These are phyloP conservation scores for Aureobasidium sp. DNA, from an alignment of 2,329 filamentous ascomycete genomes.

Conservation along the genomic window DNA sequence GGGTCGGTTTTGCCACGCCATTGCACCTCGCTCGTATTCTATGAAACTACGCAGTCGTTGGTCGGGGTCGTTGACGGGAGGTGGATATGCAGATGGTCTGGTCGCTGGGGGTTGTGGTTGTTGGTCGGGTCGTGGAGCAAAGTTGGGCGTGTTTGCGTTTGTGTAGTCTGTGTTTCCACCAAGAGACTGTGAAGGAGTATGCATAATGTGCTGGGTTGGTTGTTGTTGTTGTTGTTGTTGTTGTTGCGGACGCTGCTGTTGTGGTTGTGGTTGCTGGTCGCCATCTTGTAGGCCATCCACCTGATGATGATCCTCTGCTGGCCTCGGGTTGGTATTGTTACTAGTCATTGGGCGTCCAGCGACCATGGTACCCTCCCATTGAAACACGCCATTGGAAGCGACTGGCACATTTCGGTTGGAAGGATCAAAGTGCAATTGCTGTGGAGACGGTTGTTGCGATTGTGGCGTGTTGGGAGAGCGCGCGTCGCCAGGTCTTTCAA, in stretches of 20 bases:
- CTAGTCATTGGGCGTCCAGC: background rate
- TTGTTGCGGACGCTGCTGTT: background rate
- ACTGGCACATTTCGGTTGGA: background rate
- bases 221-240: background rate
- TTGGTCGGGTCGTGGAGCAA: background rate
- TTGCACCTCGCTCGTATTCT: background rate
- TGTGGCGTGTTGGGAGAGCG: background rate
- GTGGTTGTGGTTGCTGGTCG: background rate
- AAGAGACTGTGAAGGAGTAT: background rate
- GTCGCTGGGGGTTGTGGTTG: background rate
- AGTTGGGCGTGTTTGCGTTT: background rate
- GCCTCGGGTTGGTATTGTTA: background rate
- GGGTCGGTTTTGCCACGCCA: background rate
- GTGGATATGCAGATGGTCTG: background rate
- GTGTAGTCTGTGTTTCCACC: background rate
- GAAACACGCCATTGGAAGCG: background rate
- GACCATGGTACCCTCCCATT: background rate
- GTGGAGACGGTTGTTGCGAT: background rate
- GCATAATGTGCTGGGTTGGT: background rate
- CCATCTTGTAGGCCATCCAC: background rate
- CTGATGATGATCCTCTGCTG: background rate
- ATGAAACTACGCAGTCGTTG: conserved; percentile 4
- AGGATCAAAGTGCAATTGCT: background rate
- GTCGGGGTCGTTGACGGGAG: conserved; percentile 1
- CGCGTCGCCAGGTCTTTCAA: background rate